Evolutionary conservation across 441 rosid species (phyloP).

Genomic region (Pelargonium australe): DNA sequence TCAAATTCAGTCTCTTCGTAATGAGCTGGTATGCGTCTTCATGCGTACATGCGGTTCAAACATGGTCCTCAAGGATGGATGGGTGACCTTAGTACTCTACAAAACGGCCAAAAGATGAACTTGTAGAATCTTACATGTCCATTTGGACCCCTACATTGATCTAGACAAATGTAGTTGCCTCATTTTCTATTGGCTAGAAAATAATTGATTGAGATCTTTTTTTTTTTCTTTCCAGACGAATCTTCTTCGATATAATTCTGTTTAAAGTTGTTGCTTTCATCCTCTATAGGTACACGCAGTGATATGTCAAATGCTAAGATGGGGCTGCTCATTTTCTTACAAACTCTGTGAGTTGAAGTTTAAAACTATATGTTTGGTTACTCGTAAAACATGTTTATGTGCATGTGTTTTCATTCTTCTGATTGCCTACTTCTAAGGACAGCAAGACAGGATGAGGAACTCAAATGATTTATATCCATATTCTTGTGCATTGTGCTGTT

Average conservation of each 20-base stretch:
- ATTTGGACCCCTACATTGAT: neutral
- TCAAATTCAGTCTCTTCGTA: neutral
- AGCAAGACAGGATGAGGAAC: neutral
- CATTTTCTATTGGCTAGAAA: too few species aligned
- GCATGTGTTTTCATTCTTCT: too few species aligned
- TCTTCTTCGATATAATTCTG: neutral
- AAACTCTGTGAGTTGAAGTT: too few species aligned
- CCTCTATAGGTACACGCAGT: too few species aligned
- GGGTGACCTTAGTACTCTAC: too few species aligned
- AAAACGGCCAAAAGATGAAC: neutral
- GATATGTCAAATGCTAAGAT: too few species aligned
- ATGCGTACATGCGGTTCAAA: neutral
- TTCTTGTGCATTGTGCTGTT: neutral
- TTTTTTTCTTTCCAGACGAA: neutral
- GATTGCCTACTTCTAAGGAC: too few species aligned
- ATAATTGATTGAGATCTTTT: neutral
- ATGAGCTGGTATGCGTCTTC: neutral
- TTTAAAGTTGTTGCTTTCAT: too few species aligned
- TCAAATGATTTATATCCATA: neutral
- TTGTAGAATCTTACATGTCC: neutral
- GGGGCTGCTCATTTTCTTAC: too few species aligned
- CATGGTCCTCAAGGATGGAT: too few species aligned
- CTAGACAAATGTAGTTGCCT: neutral
- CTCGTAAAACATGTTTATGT: too few species aligned
- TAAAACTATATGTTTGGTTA: too few species aligned